Evolutionary conservation across 768 basidiomycete species (phyloP).

Genomic region (Pulveroboletus frians): DNA sequence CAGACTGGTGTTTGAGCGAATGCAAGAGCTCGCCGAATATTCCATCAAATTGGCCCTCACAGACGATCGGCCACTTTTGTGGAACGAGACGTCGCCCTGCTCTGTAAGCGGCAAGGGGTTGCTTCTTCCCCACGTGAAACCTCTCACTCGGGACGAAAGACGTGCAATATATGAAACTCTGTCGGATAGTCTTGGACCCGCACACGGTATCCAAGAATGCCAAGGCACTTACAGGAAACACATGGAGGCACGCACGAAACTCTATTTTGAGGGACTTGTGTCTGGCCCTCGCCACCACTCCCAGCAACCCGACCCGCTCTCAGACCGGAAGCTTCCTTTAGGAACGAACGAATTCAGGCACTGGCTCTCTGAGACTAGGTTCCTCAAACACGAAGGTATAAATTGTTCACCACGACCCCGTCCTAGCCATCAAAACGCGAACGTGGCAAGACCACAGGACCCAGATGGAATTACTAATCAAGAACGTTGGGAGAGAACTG

Average conservation of each 20-base stretch:
- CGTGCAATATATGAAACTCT: constrained; percentile 47
- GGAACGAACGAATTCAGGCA: constrained; percentile 26
- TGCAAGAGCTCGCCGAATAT: constrained; percentile 21
- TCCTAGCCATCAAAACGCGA: constrained; percentile 11
- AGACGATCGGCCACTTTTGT: constrained; percentile 8
- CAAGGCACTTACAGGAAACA: constrained; percentile 48
- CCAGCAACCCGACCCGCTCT: constrained; percentile 6
- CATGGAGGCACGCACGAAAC: constrained; percentile 44
- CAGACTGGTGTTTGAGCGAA: constrained; percentile 23
- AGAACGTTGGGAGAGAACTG: constrained; percentile 4
- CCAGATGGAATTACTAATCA: constrained; percentile 3
- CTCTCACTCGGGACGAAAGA: constrained; percentile 43
- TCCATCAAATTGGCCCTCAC: constrained; percentile 7
- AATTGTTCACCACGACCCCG: constrained; percentile 10
- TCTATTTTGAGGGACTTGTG: constrained; percentile 43
- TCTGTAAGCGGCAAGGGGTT: constrained; percentile 13
- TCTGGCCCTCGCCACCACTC: constrained; percentile 14
- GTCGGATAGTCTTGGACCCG: constrained; percentile 43
- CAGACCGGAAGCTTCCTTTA: constrained; percentile 13
- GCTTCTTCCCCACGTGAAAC: constrained; percentile 19
- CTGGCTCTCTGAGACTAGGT: constrained; percentile 29
- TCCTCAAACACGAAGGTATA: constrained; percentile 19
- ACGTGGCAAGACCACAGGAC: constrained; percentile 9
- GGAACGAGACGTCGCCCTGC: constrained; percentile 18
- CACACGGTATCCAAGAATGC: constrained; percentile 43